These are phyloP conservation scores for Lunularia cruciata DNA, from an alignment of 225 moss, liverwort and hornwort species.

Conservation along the genomic window DNA sequence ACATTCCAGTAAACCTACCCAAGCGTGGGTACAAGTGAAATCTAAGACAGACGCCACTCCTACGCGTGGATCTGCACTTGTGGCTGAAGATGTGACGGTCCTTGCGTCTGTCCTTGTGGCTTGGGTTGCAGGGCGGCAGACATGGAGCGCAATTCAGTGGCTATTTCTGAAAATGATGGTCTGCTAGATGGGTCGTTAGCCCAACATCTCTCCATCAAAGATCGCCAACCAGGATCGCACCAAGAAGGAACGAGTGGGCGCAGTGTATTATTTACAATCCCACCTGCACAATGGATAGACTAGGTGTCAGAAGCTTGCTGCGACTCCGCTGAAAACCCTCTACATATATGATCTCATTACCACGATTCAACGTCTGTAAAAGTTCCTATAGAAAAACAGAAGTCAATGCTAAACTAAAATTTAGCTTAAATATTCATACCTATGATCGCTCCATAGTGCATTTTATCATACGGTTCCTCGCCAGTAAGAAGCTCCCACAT, in stretches of 20 bases:
- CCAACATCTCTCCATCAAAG: slow-evolving; percentile 98
- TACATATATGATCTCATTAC: too few relatives aligned
- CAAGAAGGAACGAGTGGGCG: slow-evolving; percentile 86
- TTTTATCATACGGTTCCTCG: slow-evolving; percentile 93
- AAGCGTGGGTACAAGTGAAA: slow-evolving; percentile 22
- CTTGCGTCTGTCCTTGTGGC: slow-evolving; percentile 52
- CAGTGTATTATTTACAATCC: slow-evolving; percentile 94
- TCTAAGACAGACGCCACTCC: slow-evolving; percentile 22
- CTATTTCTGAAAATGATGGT: slow-evolving; percentile 82
- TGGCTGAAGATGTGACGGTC: slow-evolving; percentile 26
- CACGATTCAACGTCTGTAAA: too few relatives aligned
- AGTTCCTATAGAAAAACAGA: background rate
- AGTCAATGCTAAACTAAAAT: background rate
- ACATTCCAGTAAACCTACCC: slow-evolving; percentile 19
- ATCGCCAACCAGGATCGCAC: slow-evolving; percentile 95
- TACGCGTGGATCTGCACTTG: slow-evolving; percentile 20
- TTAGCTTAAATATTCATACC: slow-evolving; percentile 42
- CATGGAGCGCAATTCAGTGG: slow-evolving; percentile 84
- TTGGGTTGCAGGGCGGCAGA: slow-evolving; percentile 77
- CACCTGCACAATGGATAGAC: slow-evolving; percentile 47
- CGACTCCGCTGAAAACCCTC: too few relatives aligned
- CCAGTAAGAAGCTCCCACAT: slow-evolving; percentile 99
- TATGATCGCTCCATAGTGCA: slow-evolving; percentile 99
- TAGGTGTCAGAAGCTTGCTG: background rate
- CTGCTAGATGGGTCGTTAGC: slow-evolving; percentile 71